phyloP scores from a whole-genome alignment of 352 stramenopile species.

The Phytophthora pistaciae region DNA sequence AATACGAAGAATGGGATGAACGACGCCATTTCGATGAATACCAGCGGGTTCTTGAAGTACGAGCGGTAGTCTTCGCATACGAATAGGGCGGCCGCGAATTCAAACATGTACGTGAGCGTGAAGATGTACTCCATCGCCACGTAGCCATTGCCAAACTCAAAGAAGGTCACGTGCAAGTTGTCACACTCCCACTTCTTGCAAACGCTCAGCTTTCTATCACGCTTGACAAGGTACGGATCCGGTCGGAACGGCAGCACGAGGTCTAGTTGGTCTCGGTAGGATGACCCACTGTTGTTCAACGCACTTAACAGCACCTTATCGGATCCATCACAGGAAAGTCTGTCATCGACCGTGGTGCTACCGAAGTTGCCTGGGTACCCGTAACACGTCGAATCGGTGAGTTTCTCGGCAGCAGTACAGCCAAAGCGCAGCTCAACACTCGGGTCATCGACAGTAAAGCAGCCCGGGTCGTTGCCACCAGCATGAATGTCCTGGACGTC shows the following conservation, averaged over 20 bases:
- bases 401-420: slow-evolving; percentile 53
- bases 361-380: slow-evolving; percentile 68
- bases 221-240: slow-evolving; percentile 46
- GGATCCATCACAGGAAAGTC: slow-evolving; percentile 57
- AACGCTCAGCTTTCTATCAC: slow-evolving; percentile 52
- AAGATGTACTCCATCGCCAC: slow-evolving; percentile 73
- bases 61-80: slow-evolving; percentile 46
- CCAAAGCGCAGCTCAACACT: slow-evolving; percentile 52
- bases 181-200: slow-evolving; percentile 86
- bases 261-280: slow-evolving; percentile 38
- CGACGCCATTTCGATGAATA: slow-evolving; percentile 71
- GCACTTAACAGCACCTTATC: slow-evolving; percentile 25
- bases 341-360: slow-evolving; percentile 25
- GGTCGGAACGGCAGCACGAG: slow-evolving; percentile 63
- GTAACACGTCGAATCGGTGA: slow-evolving; percentile 54
- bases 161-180: slow-evolving; percentile 75
- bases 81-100: slow-evolving; percentile 53
- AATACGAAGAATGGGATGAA: slow-evolving; percentile 79
- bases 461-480: slow-evolving; percentile 61
- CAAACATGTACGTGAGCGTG: slow-evolving; percentile 70
- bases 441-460: slow-evolving; percentile 57
- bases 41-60: slow-evolving; percentile 76
- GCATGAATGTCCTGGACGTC: slow-evolving; percentile 26
- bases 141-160: slow-evolving; percentile 71
- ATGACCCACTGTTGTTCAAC: slow-evolving; percentile 7